These are phyloP conservation scores for Grosmannia huntii DNA, from an alignment of 2,329 filamentous ascomycete genomes.

Conservation along the genomic window DNA sequence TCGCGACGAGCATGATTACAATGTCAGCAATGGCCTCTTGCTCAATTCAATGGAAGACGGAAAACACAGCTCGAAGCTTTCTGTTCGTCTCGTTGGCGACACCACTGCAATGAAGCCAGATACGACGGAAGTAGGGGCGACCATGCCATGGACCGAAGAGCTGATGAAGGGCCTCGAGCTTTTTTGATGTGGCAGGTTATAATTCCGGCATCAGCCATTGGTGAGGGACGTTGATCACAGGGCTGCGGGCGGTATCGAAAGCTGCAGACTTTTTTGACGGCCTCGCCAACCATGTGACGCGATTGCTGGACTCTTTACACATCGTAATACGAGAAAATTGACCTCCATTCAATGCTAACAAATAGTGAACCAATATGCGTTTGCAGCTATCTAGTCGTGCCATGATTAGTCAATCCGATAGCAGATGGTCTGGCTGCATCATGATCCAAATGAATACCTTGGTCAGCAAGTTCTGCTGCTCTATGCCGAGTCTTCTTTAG, in stretches of 20 bases:
- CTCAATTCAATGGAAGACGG: background rate
- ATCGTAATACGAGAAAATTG: too few species aligned
- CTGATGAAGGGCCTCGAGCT: slow-evolving; percentile 7
- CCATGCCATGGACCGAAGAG: slow-evolving; percentile 5
- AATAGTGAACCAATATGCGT: too few species aligned
- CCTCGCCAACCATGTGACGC: too few species aligned
- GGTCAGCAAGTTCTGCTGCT: background rate
- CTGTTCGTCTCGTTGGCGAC: background rate
- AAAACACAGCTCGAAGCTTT: background rate
- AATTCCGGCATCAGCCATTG: background rate
- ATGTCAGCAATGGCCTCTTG: background rate
- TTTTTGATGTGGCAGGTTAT: background rate
- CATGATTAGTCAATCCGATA: background rate
- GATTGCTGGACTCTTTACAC: too few species aligned
- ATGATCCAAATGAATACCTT: background rate
- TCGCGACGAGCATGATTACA: too few species aligned
- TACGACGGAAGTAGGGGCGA: too few species aligned
- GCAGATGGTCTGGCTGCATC: background rate
- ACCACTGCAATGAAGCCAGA: too few species aligned
- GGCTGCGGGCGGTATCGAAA: too few species aligned
- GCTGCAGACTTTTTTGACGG: too few species aligned
- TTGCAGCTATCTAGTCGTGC: background rate
- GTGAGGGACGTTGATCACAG: background rate
- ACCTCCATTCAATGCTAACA: too few species aligned
- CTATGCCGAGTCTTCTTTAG: slow-evolving; percentile 15